Conservation (phyloP, 352 stramenopile species). For the Pythium guiyangense region DNA sequence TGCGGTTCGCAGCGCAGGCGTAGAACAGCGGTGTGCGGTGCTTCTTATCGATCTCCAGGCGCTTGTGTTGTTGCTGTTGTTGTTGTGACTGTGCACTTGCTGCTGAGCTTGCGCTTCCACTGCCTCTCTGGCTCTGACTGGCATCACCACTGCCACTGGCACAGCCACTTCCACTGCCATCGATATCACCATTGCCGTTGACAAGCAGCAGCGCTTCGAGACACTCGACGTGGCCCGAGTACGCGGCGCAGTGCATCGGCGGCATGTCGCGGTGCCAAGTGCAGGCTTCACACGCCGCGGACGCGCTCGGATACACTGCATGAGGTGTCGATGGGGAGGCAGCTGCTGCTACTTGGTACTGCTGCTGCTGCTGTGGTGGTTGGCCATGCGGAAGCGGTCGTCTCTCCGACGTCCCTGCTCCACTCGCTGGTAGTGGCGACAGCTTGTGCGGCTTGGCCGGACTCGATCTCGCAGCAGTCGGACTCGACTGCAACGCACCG, state of each 20-base stretch:
- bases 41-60: slow-evolving; percentile 46
- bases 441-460: slow-evolving; percentile 23
- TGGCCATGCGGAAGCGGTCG: neutral
- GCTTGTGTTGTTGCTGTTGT: slow-evolving; percentile 5
- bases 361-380: neutral
- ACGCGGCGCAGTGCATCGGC: slow-evolving; percentile 47
- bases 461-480: slow-evolving; percentile 6
- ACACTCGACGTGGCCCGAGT: slow-evolving; percentile 39
- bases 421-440: slow-evolving; percentile 10
- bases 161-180: no score
- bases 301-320: neutral
- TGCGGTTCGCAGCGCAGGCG: no score
- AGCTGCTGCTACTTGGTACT: no score
- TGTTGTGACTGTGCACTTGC: neutral
- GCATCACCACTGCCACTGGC: neutral
- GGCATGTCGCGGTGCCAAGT: slow-evolving; percentile 47
- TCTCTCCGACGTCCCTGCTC: neutral
- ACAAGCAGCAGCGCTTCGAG: slow-evolving; percentile 23
- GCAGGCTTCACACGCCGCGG: slow-evolving; percentile 27
- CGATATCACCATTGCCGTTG: neutral
- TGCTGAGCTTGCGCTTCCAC: neutral
- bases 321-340: neutral
- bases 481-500: neutral
- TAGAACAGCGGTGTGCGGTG: slow-evolving; percentile 58
- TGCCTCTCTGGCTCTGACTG: neutral